Evolutionary conservation across 169 alveolate genomes (phyloP).

Genomic region (Cryptosporidium tyzzeri): DNA sequence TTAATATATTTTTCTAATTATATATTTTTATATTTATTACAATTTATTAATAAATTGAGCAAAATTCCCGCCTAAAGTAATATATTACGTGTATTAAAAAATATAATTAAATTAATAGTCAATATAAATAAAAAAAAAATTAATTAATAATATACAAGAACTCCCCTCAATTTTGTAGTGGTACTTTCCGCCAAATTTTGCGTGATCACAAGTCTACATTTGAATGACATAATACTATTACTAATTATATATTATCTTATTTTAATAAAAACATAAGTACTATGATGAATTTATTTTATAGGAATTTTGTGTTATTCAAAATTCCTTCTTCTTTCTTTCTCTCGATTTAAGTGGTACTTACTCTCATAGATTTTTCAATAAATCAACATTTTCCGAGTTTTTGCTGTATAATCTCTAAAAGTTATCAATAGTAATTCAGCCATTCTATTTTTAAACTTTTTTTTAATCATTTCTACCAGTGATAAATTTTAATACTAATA

Average conservation of each 20-base stretch:
- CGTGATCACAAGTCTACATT: slow-evolving; percentile 33
- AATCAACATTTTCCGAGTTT: not conserved
- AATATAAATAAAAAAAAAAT: not conserved
- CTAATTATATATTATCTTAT: not conserved
- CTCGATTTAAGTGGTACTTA: no score
- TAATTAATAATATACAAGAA: not conserved
- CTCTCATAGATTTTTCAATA: not conserved
- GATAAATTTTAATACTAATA: not conserved
- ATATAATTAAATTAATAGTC: not conserved
- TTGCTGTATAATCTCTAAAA: no score
- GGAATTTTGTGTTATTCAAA: no score
- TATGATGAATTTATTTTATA: no score
- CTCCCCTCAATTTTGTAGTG: slow-evolving; percentile 1
- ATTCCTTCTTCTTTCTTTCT: no score
- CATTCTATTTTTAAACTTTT: not conserved
- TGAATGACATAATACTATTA: not conserved
- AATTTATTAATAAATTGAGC: no score
- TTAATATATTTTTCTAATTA: not conserved
- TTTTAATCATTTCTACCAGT: no score
- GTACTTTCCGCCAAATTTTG: slow-evolving; percentile 1
- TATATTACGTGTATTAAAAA: not conserved
- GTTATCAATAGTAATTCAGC: not conserved
- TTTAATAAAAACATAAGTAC: not conserved
- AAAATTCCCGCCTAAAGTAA: not conserved
- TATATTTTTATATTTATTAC: no score